Percentiles rank a stretch among this genome's conserved stretches.
These are phyloP conservation scores for Nannizziopsis barbatae DNA, from an alignment of 2,329 filamentous ascomycete genomes.

Conservation along the genomic window DNA sequence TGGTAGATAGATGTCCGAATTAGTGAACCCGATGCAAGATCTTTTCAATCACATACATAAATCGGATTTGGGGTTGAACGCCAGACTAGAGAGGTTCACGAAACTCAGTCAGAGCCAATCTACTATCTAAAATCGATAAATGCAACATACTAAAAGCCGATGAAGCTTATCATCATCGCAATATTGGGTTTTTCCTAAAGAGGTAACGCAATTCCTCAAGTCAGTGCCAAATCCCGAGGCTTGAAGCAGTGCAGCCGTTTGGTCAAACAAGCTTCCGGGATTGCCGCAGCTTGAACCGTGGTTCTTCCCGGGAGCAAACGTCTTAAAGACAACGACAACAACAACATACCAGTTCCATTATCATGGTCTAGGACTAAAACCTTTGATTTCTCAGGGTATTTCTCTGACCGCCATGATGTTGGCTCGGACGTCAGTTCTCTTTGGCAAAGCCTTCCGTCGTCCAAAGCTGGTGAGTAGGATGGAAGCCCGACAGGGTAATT, in stretches of 20 bases:
- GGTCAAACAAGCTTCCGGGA: constrained; percentile 10
- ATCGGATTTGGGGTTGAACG: constrained; percentile 10
- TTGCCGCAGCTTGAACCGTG: constrained; percentile 2
- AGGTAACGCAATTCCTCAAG: background rate
- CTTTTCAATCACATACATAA: constrained; percentile 5
- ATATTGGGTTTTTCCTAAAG: constrained; percentile 6
- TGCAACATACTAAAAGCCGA: constrained; percentile 5
- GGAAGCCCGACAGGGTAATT: constrained; percentile 11
- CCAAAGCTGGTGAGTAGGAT: constrained; percentile 12
- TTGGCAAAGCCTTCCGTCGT: constrained; percentile 12
- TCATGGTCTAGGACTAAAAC: constrained; percentile 12
- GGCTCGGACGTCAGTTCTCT: constrained; percentile 8
- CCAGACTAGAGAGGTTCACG: too few species aligned
- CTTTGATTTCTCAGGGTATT: constrained; percentile 6
- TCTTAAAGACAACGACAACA: background rate
- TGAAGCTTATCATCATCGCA: constrained; percentile 10
- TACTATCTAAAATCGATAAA: background rate
- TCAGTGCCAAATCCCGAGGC: background rate
- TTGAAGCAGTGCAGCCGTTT: background rate
- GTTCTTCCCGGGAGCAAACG: background rate
- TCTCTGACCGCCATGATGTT: constrained; percentile 12
- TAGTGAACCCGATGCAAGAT: background rate
- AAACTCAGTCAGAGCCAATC: background rate
- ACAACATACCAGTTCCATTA: constrained; percentile 9
- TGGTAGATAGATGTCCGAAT: background rate